Evolutionary conservation across 192 early-diverging fungal genomes (phyloP).

Genomic region (Coemansia asiatica): DNA sequence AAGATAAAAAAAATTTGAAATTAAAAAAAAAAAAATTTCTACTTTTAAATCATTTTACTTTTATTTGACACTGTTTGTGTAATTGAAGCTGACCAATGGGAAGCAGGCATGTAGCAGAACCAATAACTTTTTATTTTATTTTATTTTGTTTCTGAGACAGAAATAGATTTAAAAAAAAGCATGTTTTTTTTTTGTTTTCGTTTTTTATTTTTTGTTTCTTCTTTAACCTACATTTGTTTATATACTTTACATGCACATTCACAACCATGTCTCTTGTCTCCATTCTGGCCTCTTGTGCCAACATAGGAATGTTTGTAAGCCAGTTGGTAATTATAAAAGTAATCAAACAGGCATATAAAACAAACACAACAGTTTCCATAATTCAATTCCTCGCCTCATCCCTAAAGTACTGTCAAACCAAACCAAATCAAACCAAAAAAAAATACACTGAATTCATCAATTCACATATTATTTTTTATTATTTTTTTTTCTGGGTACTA

Average conservation of each 20-base stretch:
- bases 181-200: not conserved
- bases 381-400: slow-evolving; percentile 37
- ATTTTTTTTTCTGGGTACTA: too few relatives aligned
- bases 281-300: slow-evolving; percentile 20
- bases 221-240: not conserved
- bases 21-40: too few relatives aligned
- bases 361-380: slow-evolving; percentile 21
- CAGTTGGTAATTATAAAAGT: slow-evolving; percentile 31
- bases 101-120: too few relatives aligned
- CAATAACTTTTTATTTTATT: not conserved
- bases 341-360: slow-evolving; percentile 19
- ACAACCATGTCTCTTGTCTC: slow-evolving; percentile 26
- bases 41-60: too few relatives aligned
- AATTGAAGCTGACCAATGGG: too few relatives aligned
- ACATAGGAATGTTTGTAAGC: slow-evolving; percentile 43
- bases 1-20: not conserved
- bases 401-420: slow-evolving; percentile 14
- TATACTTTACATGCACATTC: not conserved
- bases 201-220: not conserved
- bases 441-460: not conserved
- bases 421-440: not conserved
- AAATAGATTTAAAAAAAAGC: not conserved
- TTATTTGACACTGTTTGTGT: too few relatives aligned
- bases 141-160: not conserved
- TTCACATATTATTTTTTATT: too few relatives aligned